Evolutionary conservation across 768 basidiomycete species (phyloP), one percentile per base, ranked within the genome.

Genomic region (Cystobasidiopsis lactophilus): DNA sequence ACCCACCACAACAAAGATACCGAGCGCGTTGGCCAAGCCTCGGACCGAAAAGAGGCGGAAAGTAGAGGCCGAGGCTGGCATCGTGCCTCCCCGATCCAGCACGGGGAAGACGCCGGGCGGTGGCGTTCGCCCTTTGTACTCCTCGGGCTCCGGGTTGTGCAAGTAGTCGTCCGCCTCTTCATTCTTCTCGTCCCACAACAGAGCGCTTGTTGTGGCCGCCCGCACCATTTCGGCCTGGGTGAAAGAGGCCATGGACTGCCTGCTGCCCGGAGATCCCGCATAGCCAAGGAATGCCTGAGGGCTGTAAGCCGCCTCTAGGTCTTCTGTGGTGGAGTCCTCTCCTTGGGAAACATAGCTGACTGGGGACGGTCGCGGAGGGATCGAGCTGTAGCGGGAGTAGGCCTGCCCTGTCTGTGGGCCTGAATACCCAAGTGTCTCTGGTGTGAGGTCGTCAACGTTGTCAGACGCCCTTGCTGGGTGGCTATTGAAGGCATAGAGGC

Each of bases 11-110:
- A 84, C 51, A 58, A 82, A 58, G n/a, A 96, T 73, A 19, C 78
- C 78, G 5, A 73, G 71, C 19, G 74, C 74, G 63, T 96, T 95
- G 27, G 73, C 66, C 74, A 85, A 79, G 2, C 91, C 93, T 81
- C 75, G 69, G 85, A 43, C 29, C 37, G 45, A 27, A 55, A 57
- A 37, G 51, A 41, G n/a, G n/a, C 78, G 85, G 69, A 53, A 85
- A 83, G 65, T 91, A 86, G 19, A 91, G 72, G 23, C 14, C 16
- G 45, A 47, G 10, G 11, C 24, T 16, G 33, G 33, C 16, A 7
- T 16, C 33, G 7, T 35, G 9, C 16, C 33, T 35, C 9, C 33
- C 16, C 16, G 33, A 16, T 7, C 9, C 9, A 35, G 33, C 9
- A 35, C 33, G 33, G 33, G 33, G 9, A 35, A 7, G 9, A 16